Percentiles rank a stretch among this genome's conserved stretches.
phyloP scores from a whole-genome alignment of 139 green algal species.

The Micractinium conductrix region DNA sequence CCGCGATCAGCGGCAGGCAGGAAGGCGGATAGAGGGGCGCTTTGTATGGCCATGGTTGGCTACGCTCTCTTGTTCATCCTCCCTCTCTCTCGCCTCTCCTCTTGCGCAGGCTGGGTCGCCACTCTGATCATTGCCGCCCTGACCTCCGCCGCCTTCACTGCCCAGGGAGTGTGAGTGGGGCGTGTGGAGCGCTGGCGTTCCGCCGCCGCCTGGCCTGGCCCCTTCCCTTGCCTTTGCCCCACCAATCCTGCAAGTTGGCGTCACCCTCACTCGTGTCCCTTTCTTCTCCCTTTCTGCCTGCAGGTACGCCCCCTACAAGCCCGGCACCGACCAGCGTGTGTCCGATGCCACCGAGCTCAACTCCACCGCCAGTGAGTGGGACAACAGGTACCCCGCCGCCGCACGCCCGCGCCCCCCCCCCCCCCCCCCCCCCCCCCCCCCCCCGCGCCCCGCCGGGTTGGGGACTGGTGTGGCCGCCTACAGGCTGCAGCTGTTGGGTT shows the following conservation, averaged over 20 bases:
- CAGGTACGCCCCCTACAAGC: slow-evolving; percentile 13
- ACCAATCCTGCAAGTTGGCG: neutral
- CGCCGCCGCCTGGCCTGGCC: neutral
- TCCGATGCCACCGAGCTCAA: neutral
- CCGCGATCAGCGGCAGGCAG: too few relatives aligned
- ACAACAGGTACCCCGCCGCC: neutral
- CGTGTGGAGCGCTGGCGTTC: neutral
- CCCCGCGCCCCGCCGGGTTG: too few relatives aligned
- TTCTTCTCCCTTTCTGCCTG: neutral
- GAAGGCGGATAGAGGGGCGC: too few relatives aligned
- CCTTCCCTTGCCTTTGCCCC: neutral
- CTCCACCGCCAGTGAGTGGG: slow-evolving; percentile 20
- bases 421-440: too few relatives aligned
- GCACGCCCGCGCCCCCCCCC: too few relatives aligned
- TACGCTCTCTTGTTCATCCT: too few relatives aligned
- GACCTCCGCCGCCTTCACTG: slow-evolving; percentile 44
- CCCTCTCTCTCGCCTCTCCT: too few relatives aligned
- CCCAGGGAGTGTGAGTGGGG: slow-evolving; percentile 10
- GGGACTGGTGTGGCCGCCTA: too few relatives aligned
- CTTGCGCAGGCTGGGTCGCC: slow-evolving; percentile 38
- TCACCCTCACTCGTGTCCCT: too few relatives aligned
- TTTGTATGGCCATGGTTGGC: too few relatives aligned
- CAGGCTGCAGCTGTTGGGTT: too few relatives aligned
- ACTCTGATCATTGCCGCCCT: slow-evolving; percentile 40
- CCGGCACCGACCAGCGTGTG: slow-evolving; percentile 14